A percentile compares a stretch with the other conserved stretches of the same genome.
These are phyloP conservation scores for Prasinococcaceae sp. DNA, from an alignment of 139 green algal genomes.

Conservation along the genomic window DNA sequence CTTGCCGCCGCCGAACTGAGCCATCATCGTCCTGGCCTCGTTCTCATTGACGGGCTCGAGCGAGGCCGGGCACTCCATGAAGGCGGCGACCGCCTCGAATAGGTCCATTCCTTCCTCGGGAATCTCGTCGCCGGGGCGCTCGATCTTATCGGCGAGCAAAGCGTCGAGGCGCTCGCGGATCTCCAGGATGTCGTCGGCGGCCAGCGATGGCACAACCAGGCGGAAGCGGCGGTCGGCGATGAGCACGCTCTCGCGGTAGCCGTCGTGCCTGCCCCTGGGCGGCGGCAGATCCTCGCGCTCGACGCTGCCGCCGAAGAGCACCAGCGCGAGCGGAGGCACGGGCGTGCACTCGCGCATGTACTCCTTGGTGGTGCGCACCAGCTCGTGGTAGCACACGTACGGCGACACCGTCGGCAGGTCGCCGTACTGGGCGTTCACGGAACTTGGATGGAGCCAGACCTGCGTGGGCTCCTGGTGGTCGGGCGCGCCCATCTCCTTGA, in stretches of 20 bases:
- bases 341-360: constrained; percentile 14
- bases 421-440: constrained; percentile 6
- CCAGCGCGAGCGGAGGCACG: constrained; percentile 13
- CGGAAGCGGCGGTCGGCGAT: neutral
- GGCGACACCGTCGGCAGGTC: neutral
- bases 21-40: too few species aligned
- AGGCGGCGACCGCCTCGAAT: neutral
- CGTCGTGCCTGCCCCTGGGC: neutral
- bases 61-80: too few species aligned
- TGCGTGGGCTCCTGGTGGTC: neutral
- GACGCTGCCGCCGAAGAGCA: constrained; percentile 13
- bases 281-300: neutral
- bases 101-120: neutral
- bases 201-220: neutral
- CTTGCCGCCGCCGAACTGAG: too few species aligned
- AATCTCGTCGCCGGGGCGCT: neutral
- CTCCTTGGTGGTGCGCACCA: constrained; percentile 11
- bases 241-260: neutral
- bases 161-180: neutral
- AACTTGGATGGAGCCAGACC: constrained; percentile 17
- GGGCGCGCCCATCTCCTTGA: too few species aligned
- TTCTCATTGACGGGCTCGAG: too few species aligned
- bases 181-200: neutral
- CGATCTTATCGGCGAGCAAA: neutral
- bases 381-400: constrained; percentile 18